Conservation (phyloP, 2,329 filamentous ascomycete genomes). For the Cladobotryum mycophilum region DNA sequence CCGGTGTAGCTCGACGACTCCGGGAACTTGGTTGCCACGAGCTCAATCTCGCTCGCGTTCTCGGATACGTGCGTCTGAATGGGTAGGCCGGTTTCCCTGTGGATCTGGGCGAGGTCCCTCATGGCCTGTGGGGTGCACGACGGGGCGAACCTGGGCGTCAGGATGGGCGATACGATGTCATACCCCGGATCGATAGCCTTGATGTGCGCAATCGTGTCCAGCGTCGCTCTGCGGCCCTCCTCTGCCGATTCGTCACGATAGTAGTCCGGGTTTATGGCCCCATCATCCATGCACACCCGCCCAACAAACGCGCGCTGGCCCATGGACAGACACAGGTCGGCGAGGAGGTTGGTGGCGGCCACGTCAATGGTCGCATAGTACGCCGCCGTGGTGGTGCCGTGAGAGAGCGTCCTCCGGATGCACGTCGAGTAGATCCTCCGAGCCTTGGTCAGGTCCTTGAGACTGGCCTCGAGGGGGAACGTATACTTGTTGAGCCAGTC, state of each 20-base stretch:
- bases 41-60: constrained; percentile 64
- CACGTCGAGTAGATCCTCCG: constrained; percentile 68
- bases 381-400: constrained; percentile 90
- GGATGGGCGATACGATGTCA: constrained; percentile 65
- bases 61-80: constrained; percentile 90
- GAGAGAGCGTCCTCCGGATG: constrained; percentile 71
- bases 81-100: constrained; percentile 55
- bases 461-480: constrained; percentile 81
- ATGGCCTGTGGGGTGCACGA: constrained; percentile 57
- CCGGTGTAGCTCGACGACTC: constrained; percentile 57
- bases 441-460: constrained; percentile 58
- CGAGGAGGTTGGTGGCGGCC: constrained; percentile 81
- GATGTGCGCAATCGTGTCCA: constrained; percentile 59
- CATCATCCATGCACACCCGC: constrained; percentile 87
- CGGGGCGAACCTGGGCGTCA: constrained; percentile 68
- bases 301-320: constrained; percentile 91
- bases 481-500: constrained; percentile 94
- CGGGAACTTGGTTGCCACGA: constrained; percentile 68
- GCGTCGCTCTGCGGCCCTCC: constrained; percentile 49
- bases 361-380: constrained; percentile 93
- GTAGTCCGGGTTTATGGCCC: constrained; percentile 59
- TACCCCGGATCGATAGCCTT: constrained; percentile 56
- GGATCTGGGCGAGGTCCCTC: constrained; percentile 56
- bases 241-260: constrained; percentile 69
- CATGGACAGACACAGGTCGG: constrained; percentile 67